Base-by-base conservation (phyloP, 176 grass and related monocot species). In the Oryza meyeriana region DNA sequence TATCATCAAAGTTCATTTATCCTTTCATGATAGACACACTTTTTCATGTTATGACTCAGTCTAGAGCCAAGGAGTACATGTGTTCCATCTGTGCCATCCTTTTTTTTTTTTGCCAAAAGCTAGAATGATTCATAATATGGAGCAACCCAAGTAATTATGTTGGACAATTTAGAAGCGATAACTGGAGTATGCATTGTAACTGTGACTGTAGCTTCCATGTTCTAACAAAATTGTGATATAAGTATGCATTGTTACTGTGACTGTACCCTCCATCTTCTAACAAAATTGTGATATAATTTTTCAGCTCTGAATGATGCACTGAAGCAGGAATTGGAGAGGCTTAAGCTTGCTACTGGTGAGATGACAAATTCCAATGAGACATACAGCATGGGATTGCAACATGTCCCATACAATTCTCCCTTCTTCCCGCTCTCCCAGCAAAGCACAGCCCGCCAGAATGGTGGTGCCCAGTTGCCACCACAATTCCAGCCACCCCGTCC, bases 311-410 rank as follows among this genome's bases (percentile, higher is more conserved):
- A 96, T 88, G 89, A 96, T 76, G 93, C 91, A 40, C 80, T 99
- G 41, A 96, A 94, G 80, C 91, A 99, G 85, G 97, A 99, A 84
- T 42, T 99, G 83, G 97, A 99, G 45, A 94, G 89, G 87, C 93
- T 99, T 52, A 99, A 90, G 78, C 76, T 94, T 67, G 97, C 85
- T 42, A 99, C 97, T 28, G 97, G 97, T 50, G 97, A 96, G 81
- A 83, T 92, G 74, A 78, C 89, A 85, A 94, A 88, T 72, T 74
- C 72, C 29, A 66, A 72, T 52, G 91, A 94, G 48, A 72, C 89
- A 82, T 96, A 86, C 57, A 92, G 80, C 83, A 86, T 95, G 85
- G 86, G 91, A 89, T 47, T 95, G 83, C 90, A 91, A 57, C 93
- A 96, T 69, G 64, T 90, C 34, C 76, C 89, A 38, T 99, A 91